Percentiles rank a stretch among this genome's conserved stretches.
These are phyloP conservation scores for Limonium bicolor DNA, from an alignment of 148 eudicot genomes.

Conservation along the genomic window DNA sequence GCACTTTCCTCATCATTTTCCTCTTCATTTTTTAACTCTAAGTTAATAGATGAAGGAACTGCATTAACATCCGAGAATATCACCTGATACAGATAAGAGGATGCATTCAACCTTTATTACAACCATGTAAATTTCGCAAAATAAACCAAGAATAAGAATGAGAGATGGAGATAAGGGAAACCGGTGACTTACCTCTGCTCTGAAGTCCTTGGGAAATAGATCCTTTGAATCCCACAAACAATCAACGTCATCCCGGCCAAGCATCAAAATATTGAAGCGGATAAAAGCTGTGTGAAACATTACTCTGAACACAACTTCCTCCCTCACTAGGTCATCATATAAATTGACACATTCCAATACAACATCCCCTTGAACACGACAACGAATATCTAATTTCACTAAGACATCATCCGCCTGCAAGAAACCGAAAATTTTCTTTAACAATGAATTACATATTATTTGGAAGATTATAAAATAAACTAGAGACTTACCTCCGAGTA, in stretches of 20 bases:
- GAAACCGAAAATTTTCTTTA: neutral
- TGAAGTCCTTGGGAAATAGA: conserved; percentile 51
- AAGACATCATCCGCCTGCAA: conserved; percentile 55
- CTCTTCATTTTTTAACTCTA: conserved; percentile 26
- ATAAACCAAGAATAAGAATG: neutral
- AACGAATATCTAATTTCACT: conserved; percentile 52
- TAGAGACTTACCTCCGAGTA: conserved; percentile 53
- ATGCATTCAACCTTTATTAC: conserved; percentile 36
- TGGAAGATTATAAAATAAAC: too few relatives aligned
- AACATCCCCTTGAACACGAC: conserved; percentile 72
- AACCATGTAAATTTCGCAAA: conserved; percentile 18
- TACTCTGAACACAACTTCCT: conserved; percentile 67
- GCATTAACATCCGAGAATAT: conserved; percentile 66
- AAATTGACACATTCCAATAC: conserved; percentile 64
- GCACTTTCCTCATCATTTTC: conserved; percentile 40
- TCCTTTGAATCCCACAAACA: conserved; percentile 64
- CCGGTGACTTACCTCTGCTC: conserved; percentile 44
- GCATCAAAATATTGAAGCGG: conserved; percentile 43
- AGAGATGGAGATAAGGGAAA: neutral
- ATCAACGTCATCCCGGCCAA: conserved; percentile 67
- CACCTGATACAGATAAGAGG: conserved; percentile 52
- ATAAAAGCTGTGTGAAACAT: conserved; percentile 73
- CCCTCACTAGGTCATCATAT: conserved; percentile 33
- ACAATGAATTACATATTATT: neutral
- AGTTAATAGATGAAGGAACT: conserved; percentile 28